Base-by-base conservation (phyloP, 306 rosid genomes). In the Hippophae tibetana region DNA sequence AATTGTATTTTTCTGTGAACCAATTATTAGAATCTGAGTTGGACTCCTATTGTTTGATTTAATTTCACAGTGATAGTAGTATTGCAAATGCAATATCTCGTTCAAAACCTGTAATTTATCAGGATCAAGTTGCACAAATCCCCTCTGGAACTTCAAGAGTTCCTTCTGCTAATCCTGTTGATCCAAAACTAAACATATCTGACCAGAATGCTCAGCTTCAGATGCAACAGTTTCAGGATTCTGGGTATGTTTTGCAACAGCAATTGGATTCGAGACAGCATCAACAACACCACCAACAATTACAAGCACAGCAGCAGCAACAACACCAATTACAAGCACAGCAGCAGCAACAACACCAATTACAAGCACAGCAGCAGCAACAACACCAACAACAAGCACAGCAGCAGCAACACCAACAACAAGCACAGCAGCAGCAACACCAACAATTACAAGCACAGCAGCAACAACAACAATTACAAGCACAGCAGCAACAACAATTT, bases 41-140 rank as follows among this genome's bases (percentile, higher is more conserved):
- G n/a, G 63, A 52, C 65, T 48, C 12, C 58, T 62, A 57, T 49
- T 50, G 69, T 9, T 43, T 70, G 72, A 72, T 72, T 66, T 55
- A 52, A 74, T 81, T 56, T 23, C 55, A 58, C 95, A 92, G 99
- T 77, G 99, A 92, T 23, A 74, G 69, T 61, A 92, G 94, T 75
- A 42, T 86, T 50, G 61, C 87, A 44, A 88, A 80, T 80, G 76
- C 90, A 62, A 62, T 81, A 60, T 62, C 88, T 7, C 92, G 95
- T 38, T 58, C 56, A 14, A 83, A 80, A 56, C 89, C 96, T 65
- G 74, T 78, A 18, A 71, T 76, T 55, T 92, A 92, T 78, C 96
- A 86, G 78, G 99, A 92, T 0, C 90, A 75, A 54, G 76, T 78
- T 12, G 74, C 61, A 79, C 97, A 74, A 66, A 70, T 79, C 58